Evolutionary conservation across 345 rosid species (phyloP), one percentile per base, ranked within the genome.

Genomic region (Aquilaria sinensis): DNA sequence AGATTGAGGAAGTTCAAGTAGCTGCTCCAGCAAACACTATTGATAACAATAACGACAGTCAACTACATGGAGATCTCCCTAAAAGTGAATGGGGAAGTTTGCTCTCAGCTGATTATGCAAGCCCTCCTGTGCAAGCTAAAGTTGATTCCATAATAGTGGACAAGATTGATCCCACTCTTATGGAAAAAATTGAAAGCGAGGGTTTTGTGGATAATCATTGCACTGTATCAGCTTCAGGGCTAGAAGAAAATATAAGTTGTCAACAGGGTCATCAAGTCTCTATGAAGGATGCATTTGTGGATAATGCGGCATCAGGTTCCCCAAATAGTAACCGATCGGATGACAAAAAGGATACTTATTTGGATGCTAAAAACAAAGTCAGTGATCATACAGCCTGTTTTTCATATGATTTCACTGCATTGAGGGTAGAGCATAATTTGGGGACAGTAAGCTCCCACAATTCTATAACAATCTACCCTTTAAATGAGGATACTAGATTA

Each of bases 11-110:
- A 66, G 66, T 34, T 57, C 63, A 72, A 53, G 15, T 68, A 54
- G 60, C 56, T 10, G 71, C 31, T 61, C 15, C 63, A 55, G 70
- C 56, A 58, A 67, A 51, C 48, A 62, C 56, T 57, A 34, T 68
- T 67, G 63, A 37, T 46, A 58, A 47, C 37, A 10, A 31, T 51
- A 62, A 60, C 74, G 57, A 57, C 66, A 61, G 56, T 56, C 51
- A 66, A 12, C 64, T 48, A 7, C 56, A 58, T 54, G 75, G 52
- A 31, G 51, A 57, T 63, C 61, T 47, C 56, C 15, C 51, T 56
- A 64, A 66, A 31, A 47, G 53, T 48, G 74, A 76, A 70, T 49
- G 60, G 43, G 84, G 71, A 71, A 65, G 69, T 67, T 74, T 56
- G 14, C 67, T 66, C 47, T 48, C 64, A 47, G 45, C 57, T 48